Evolutionary conservation across 257 asterid genomes (phyloP).

Genomic region (Nicotiana tomentosiformis): DNA sequence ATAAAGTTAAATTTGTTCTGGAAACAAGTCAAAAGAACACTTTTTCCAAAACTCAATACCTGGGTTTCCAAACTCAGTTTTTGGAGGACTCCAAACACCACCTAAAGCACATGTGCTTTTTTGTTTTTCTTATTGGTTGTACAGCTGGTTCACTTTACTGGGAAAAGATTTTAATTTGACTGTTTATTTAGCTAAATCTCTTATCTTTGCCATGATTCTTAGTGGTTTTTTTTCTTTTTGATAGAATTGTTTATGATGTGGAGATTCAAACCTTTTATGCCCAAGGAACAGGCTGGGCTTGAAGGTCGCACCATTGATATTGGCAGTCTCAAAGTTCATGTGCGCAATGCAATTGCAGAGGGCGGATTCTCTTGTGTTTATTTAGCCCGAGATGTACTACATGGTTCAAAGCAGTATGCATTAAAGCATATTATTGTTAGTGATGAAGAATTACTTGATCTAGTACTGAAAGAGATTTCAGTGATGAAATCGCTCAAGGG

Average conservation of each 20-base stretch:
- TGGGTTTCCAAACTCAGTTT: neutral
- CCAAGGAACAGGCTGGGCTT: conserved; percentile 88
- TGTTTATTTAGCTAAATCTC: neutral
- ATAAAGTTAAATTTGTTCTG: neutral
- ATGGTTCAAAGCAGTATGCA: conserved; percentile 89
- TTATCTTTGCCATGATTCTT: neutral
- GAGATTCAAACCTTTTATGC: conserved; percentile 80
- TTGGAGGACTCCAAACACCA: neutral
- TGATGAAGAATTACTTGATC: conserved; percentile 76
- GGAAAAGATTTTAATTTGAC: neutral
- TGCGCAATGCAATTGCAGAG: conserved; percentile 83
- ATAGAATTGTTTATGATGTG: conserved; percentile 47
- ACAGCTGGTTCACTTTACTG: neutral
- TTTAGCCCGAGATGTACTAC: conserved; percentile 68
- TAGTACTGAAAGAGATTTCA: conserved; percentile 71
- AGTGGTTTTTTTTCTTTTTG: neutral
- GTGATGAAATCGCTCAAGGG: conserved; percentile 91
- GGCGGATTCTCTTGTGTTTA: conserved; percentile 98
- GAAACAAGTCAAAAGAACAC: conserved; percentile 1
- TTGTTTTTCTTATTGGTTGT: neutral
- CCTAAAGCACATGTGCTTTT: neutral
- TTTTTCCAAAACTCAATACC: neutral
- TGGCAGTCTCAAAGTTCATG: conserved; percentile 73
- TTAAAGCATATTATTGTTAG: conserved; percentile 86
- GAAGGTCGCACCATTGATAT: conserved; percentile 91